Base-by-base conservation (phyloP, 148 eudicot genomes). In the Camellia sinensis region DNA sequence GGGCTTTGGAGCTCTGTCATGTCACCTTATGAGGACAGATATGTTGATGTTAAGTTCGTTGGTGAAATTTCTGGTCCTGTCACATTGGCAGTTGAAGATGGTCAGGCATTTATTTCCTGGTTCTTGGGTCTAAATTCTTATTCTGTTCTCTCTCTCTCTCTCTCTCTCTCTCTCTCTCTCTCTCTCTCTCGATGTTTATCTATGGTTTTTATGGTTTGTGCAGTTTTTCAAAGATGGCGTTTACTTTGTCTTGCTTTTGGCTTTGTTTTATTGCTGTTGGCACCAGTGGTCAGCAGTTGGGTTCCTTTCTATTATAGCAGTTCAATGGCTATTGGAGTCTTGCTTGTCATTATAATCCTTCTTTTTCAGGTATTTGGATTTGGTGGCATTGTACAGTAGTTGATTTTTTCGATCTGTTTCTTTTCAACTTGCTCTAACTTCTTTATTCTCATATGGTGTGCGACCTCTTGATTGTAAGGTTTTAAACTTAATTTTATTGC, bases 261-360 rank as follows among this genome's bases (percentile, higher is more conserved):
- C 76, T 66, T 96, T 62, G 46, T 88, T 61, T 60, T 92, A 44
- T 81, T 92, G 86, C 78, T 96, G 53, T 76, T 87, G 86, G 98
- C 98, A 79, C 98, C 99, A n/a, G 78, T 91, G 82, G 91, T 92
- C 73, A 92, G 99, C 89, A 81, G 87, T 80, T 96, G 94, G 93
- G 98, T 93, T 80, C 99, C 97, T 45, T 96, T 96, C 85, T 96
- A 96, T 84, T 96, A 96, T 73, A 90, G 97, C 84, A 93, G 97
- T 78, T 92, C 98, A 40, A 96, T 96, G 99, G 91, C 89, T 22
- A 88, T 96, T 43, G 99, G 99, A 73, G 86, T 96, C 67, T 85
- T 92, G 10, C 92, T 93, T 74, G 99, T 96, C 78, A 78, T 96
- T 81, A 80, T 96, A 63, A 90, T 96, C 85, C 85, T 96, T 80